A percentile compares a stretch with the other conserved stretches of the same genome.
phyloP scores from a whole-genome alignment of 495 filamentous ascomycete species.

The Hypoxylon fuscum region DNA sequence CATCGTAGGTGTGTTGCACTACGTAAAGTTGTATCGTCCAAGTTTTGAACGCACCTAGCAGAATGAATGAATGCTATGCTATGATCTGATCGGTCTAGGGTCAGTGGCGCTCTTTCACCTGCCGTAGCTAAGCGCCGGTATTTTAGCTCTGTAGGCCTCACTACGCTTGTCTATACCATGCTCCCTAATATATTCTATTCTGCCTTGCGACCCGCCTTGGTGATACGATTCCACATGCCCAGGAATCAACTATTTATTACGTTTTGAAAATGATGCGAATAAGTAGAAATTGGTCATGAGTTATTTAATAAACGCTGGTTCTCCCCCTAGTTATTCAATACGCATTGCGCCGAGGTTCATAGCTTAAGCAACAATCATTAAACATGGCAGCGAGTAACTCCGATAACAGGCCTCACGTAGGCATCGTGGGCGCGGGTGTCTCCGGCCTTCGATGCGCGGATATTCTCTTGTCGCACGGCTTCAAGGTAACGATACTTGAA shows the following conservation, averaged over 20 bases:
- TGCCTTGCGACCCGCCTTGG: constrained; percentile 17
- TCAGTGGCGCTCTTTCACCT: too few species aligned
- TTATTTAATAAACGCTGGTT: neutral
- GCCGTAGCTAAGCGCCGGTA: too few species aligned
- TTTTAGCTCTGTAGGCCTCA: neutral
- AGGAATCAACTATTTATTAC: neutral
- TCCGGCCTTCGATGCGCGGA: constrained; percentile 77
- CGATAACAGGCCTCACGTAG: constrained; percentile 57
- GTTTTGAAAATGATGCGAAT: neutral
- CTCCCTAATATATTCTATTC: too few species aligned
- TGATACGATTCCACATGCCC: constrained; percentile 1
- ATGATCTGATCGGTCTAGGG: too few species aligned
- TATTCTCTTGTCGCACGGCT: constrained; percentile 70
- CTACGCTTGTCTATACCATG: too few species aligned
- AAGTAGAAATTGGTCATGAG: constrained; percentile 1
- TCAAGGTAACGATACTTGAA: constrained; percentile 75
- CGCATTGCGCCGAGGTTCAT: neutral
- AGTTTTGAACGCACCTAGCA: too few species aligned
- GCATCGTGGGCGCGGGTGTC: constrained; percentile 75
- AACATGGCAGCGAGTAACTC: neutral
- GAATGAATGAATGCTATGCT: too few species aligned
- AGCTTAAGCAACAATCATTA: neutral
- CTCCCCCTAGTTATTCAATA: neutral
- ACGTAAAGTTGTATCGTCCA: too few species aligned
- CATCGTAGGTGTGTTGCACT: too few species aligned